These are phyloP conservation scores for Phyllosticta capitalensis DNA, from an alignment of 2,329 filamentous ascomycete genomes.

Conservation along the genomic window DNA sequence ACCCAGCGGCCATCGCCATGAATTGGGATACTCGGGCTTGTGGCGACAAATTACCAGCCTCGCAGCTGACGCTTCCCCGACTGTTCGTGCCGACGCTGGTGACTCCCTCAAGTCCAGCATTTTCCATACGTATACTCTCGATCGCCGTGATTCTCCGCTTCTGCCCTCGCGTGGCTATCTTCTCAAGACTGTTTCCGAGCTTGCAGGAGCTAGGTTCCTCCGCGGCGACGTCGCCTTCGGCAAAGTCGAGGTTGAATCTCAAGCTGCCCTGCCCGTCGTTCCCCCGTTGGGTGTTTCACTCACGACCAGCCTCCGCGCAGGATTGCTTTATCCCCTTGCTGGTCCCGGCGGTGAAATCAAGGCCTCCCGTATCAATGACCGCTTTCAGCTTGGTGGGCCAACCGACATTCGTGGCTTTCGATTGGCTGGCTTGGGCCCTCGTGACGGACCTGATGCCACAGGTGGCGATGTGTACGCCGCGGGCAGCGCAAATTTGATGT, in stretches of 20 bases:
- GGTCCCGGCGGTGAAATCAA: conserved; percentile 49
- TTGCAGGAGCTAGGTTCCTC: conserved; percentile 79
- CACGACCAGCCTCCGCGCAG: conserved; percentile 70
- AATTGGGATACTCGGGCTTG: conserved; percentile 67
- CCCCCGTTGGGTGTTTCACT: conserved; percentile 71
- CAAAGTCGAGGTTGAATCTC: conserved; percentile 80
- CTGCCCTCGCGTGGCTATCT: conserved; percentile 77
- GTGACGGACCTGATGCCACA: conserved; percentile 74
- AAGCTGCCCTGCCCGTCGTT: conserved; percentile 60
- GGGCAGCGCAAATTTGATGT: conserved; percentile 72
- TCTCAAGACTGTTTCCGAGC: conserved; percentile 64
- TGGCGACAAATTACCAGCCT: conserved; percentile 88
- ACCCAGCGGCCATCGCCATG: conserved; percentile 56
- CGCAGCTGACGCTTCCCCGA: conserved; percentile 64
- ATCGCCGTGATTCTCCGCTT: conserved; percentile 74
- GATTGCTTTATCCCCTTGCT: conserved; percentile 73
- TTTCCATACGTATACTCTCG: conserved; percentile 69
- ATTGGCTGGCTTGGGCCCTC: conserved; percentile 77
- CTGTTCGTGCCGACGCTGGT: conserved; percentile 74
- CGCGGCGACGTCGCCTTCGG: conserved; percentile 87
- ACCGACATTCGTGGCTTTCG: conserved; percentile 93
- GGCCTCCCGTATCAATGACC: conserved; percentile 79
- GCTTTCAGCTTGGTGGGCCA: conserved; percentile 88
- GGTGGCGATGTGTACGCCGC: conserved; percentile 91
- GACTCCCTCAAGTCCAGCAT: conserved; percentile 85